These are phyloP conservation scores for Earliella scabrosa DNA, from an alignment of 1,284 basidiomycete genomes.

Conservation along the genomic window DNA sequence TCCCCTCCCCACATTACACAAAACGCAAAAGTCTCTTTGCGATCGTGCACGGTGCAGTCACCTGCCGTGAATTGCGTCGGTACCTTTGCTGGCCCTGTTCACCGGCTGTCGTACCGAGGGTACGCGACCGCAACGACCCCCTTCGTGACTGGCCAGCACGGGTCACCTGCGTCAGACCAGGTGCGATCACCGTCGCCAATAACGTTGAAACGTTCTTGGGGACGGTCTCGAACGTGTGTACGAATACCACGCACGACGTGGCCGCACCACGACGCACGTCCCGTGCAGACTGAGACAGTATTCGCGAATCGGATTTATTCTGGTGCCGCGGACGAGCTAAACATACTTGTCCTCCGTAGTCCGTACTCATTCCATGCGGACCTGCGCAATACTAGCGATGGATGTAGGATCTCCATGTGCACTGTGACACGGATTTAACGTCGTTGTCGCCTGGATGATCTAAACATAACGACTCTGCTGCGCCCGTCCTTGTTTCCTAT, in stretches of 20 bases:
- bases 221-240: constrained; percentile 5
- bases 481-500: too few species aligned
- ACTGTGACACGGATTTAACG: too few species aligned
- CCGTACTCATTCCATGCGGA: too few species aligned
- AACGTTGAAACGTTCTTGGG: constrained; percentile 1
- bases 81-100: background rate
- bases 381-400: too few species aligned
- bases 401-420: too few species aligned
- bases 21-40: constrained; percentile 10
- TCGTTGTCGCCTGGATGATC: too few species aligned
- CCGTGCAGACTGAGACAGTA: too few species aligned
- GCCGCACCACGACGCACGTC: background rate
- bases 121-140: background rate
- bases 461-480: too few species aligned
- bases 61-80: constrained; percentile 2
- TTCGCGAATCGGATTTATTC: too few species aligned
- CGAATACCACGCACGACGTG: constrained; percentile 4
- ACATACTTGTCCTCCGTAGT: too few species aligned
- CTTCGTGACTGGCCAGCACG: background rate
- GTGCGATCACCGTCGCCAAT: background rate
- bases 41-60: constrained; percentile 2
- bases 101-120: constrained; percentile 12
- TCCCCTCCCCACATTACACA: background rate
- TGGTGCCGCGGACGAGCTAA: background rate
- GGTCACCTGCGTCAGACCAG: constrained; percentile 4